Evolutionary conservation across 2,329 filamentous ascomycete species (phyloP), one percentile per base, ranked within the genome.

Genomic region (Pseudonectria buxi): DNA sequence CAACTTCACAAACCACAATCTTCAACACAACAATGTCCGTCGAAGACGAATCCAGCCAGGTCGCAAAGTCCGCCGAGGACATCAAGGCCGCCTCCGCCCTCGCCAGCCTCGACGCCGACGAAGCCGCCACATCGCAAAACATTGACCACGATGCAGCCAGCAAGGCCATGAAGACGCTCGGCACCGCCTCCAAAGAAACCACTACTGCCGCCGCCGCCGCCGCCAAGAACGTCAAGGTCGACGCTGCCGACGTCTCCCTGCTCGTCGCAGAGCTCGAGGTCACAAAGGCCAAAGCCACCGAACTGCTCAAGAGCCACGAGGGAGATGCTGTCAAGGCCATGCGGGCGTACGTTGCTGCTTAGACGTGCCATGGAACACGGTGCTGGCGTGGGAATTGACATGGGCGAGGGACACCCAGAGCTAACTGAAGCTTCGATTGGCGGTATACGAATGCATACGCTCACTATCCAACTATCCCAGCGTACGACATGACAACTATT

Each of bases 21-120:
- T 22, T 9, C 5, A 22, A 6, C 18, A 70, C 72, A 22, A 65
- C 69, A 30, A 74, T 69, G 41, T 74, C 79, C 44, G 65, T 72
- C 43, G 75, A 79, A 38, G 74, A 78, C 42, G 74, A 77, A 49
- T 61, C 69, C 47, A 60, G 62, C 24, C 46, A 60, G 24, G 61
- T 65, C 37, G 71, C 73, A 53, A 83, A 80, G 61, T 77, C 74
- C 28, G 82, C 83, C 54, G 83, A 87, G 61, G 83, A 86, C 64
- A 79, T 82, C 61, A 86, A 86, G 62, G 81, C 83, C 30, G 81
- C 81, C 27, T 80, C 79, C 6, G 84, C 83, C 22, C 75, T 88
- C 40, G 82, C 81, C 31, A 75, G 72, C 42, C 78, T 89, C 47
- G 83, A 86, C 55, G 58, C 65, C 28, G 57, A 62, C 26, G 67